These are phyloP conservation scores for Candida lessepsii DNA, from an alignment of 805 yeast species.

Conservation along the genomic window DNA sequence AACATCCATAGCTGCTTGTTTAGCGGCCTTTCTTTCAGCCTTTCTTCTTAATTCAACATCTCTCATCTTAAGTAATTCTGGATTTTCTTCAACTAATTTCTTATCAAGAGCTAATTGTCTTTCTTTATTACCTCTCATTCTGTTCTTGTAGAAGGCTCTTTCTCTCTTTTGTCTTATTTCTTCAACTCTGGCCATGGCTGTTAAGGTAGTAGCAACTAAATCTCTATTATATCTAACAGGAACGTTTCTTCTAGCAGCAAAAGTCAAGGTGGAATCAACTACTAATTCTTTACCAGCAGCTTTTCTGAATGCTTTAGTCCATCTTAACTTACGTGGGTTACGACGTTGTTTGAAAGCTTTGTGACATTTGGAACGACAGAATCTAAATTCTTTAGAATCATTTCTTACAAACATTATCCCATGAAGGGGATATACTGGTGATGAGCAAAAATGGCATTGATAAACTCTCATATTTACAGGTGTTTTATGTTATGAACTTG, in stretches of 20 bases:
- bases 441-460: constrained; percentile 95
- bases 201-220: constrained; percentile 87
- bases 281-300: constrained; percentile 99
- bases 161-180: constrained; percentile 96
- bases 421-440: constrained; percentile 81
- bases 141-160: constrained; percentile 97
- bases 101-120: constrained; percentile 80
- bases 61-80: constrained; percentile 86
- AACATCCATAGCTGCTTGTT: constrained; percentile 46
- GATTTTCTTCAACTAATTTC: constrained; percentile 84
- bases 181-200: constrained; percentile 94
- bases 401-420: constrained; percentile 98
- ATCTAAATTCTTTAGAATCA: constrained; percentile 95
- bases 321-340: constrained; percentile 94
- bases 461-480: constrained; percentile 65
- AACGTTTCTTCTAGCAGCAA: constrained; percentile 95
- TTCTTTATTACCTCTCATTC: constrained; percentile 97
- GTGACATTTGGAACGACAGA: constrained; percentile 98
- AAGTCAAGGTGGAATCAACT: constrained; percentile 93
- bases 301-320: constrained; percentile 99
- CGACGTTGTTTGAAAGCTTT: constrained; percentile 96
- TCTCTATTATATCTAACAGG: constrained; percentile 98
- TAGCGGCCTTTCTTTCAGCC: constrained; percentile 68
- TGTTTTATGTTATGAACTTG: not conserved
- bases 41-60: constrained; percentile 84